Conservation (phyloP, 768 basidiomycete genomes). For the Psilocybe subaeruginosa region DNA sequence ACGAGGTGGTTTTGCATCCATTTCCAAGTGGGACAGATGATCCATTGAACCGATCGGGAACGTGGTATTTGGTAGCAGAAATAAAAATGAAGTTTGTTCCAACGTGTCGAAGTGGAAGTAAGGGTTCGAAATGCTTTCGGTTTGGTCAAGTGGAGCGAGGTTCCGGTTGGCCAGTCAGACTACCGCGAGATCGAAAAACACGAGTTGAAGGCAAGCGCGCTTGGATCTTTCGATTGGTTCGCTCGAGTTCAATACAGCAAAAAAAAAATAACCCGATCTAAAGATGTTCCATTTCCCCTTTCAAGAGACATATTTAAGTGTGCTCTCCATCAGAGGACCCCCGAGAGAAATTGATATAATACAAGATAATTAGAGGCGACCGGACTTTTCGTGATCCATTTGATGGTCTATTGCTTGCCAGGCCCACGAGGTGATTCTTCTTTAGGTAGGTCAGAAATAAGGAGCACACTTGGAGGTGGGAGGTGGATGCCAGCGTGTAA, state of each 20-base stretch:
- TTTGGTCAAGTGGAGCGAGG: conserved; percentile 72
- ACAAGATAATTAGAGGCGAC: conserved; percentile 30
- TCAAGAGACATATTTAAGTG: conserved; percentile 19
- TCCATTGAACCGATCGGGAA: conserved; percentile 69
- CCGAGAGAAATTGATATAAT: conserved; percentile 24
- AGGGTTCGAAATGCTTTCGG: conserved; percentile 55
- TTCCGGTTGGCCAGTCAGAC: conserved; percentile 59
- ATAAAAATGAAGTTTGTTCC: conserved; percentile 69
- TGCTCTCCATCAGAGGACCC: conserved; percentile 24
- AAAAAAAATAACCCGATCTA: conserved; percentile 25
- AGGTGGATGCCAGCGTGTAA: conserved; percentile 61
- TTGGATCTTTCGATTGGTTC: conserved; percentile 41
- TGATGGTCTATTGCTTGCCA: conserved; percentile 30
- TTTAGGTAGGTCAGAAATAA: conserved; percentile 62
- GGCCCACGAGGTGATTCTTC: conserved; percentile 43
- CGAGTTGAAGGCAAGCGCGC: conserved; percentile 59
- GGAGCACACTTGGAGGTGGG: conserved; percentile 48
- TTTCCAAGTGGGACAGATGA: conserved; percentile 53
- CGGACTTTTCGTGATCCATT: conserved; percentile 27
- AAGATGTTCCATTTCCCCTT: conserved; percentile 27
- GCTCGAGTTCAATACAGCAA: conserved; percentile 25
- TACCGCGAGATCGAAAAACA: conserved; percentile 68
- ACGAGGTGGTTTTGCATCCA: conserved; percentile 36
- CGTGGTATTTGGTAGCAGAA: conserved; percentile 66
- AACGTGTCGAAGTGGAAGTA: conserved; percentile 77